Conservation (phyloP, 2,329 filamentous ascomycete genomes). For the Alternaria gansuensis region DNA sequence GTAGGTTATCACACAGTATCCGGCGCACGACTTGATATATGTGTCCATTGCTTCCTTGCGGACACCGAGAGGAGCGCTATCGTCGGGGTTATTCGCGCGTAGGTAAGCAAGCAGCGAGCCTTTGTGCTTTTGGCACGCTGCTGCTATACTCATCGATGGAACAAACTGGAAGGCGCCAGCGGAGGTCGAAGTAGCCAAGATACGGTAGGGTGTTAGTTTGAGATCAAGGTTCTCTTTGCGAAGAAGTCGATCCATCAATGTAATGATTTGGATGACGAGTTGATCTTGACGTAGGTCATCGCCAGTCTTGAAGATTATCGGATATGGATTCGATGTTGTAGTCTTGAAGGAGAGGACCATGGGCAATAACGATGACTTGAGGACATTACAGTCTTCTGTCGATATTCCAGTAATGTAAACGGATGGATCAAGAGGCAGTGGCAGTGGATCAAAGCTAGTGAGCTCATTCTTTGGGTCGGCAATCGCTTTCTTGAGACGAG, state of each 20-base stretch:
- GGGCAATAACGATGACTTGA: slow-evolving; percentile 93
- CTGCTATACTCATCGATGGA: slow-evolving; percentile 82
- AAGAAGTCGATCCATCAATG: slow-evolving; percentile 93
- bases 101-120: slow-evolving; percentile 82
- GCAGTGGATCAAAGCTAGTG: slow-evolving; percentile 80
- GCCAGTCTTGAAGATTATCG: slow-evolving; percentile 96
- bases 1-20: slow-evolving; percentile 98
- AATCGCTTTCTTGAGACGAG: slow-evolving; percentile 83
- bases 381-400: slow-evolving; percentile 86
- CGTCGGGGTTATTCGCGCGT: slow-evolving; percentile 87
- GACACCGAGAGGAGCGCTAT: slow-evolving; percentile 80
- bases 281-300: slow-evolving; percentile 97
- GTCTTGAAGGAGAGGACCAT: slow-evolving; percentile 93
- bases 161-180: slow-evolving; percentile 95
- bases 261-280: slow-evolving; percentile 96
- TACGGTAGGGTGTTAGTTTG: slow-evolving; percentile 94
- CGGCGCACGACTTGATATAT: slow-evolving; percentile 93
- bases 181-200: slow-evolving; percentile 87
- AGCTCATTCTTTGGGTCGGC: slow-evolving; percentile 92
- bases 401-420: slow-evolving; percentile 80
- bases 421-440: slow-evolving; percentile 86
- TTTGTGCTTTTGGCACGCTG: slow-evolving; percentile 83
- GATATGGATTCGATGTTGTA: slow-evolving; percentile 77
- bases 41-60: slow-evolving; percentile 93
- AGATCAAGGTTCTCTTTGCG: slow-evolving; percentile 96